phyloP scores from a whole-genome alignment of 2,329 filamentous ascomycete species.

The Fusarium sp. region DNA sequence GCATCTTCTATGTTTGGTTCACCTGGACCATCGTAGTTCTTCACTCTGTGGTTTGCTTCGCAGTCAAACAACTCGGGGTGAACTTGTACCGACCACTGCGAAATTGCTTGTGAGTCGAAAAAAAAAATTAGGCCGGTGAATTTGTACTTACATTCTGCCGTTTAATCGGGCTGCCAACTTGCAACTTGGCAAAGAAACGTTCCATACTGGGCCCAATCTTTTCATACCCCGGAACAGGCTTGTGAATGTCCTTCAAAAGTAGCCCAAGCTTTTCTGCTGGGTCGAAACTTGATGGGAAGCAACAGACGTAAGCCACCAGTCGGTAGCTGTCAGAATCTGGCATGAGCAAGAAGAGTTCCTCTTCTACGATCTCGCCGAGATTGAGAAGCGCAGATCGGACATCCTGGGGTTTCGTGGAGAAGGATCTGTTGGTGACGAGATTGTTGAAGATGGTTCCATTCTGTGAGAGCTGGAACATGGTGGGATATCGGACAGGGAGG shows the following conservation, averaged over 20 bases:
- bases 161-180: constrained; percentile 62
- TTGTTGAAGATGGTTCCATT: constrained; percentile 54
- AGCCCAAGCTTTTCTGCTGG: neutral
- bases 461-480: constrained; percentile 56
- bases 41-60: constrained; percentile 16
- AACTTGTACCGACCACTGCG: constrained; percentile 40
- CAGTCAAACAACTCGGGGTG: constrained; percentile 36
- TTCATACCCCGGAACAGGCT: constrained; percentile 62
- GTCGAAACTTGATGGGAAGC: constrained; percentile 1
- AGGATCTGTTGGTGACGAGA: constrained; percentile 49
- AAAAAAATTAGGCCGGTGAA: fast-evolving
- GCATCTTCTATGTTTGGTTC: constrained; percentile 21
- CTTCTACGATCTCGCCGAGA: constrained; percentile 25
- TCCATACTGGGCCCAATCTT: constrained; percentile 69
- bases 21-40: neutral
- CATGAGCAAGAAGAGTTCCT: constrained; percentile 7
- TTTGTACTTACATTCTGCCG: constrained; percentile 58
- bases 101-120: neutral
- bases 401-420: constrained; percentile 32
- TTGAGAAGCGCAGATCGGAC: constrained; percentile 17
- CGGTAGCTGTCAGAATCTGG: constrained; percentile 54
- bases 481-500: constrained; percentile 62
- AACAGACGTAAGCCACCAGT: constrained; percentile 57
- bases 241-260: constrained; percentile 56
- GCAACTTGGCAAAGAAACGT: constrained; percentile 61